Base-by-base conservation (phyloP, 75 land plant species). In the Selaginella tamariscina region DNA sequence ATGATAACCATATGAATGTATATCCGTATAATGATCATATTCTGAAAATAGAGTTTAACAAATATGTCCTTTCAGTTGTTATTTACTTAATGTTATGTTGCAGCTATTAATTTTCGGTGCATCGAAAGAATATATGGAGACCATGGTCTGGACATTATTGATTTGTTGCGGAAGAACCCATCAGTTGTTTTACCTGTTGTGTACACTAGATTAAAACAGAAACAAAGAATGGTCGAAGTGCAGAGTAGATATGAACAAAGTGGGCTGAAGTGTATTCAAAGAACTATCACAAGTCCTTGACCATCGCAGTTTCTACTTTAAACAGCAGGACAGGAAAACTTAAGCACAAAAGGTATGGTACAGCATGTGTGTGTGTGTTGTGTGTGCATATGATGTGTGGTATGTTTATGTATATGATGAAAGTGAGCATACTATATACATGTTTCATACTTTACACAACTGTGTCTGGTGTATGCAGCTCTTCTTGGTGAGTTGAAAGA, bases 241-340 rank as follows among this genome's bases (percentile, higher is more conserved):
- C 70, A 83, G 90, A 59, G 31, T 71, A n/a, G 98, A 93, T 39
- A 89, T 89, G 80, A 93, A 93, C 68, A 93, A 93, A 68, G 86
- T 93, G 98, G 98, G 91, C 96, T 33, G 98, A 93, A 74, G 82
- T 89, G 1, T 86, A 89, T 72, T 66, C 96, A 18, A 89, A 86
- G 74, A 93, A 93, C 69, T 87, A 87, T 74, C 88, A 93, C 71
- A 89, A 93, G 66, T 91, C 96, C 86, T 93, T 72, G 98, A 93
- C 65, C 98, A 93, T 70, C 85, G 96, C 11, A 89, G 98, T 70
- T 93, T 93, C 76, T 84, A 93, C 81, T 93, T 93, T 74, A 86
- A 85, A 77, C 95, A 93, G 56, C 98, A 93, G 65, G 98, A 93
- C 63, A 74, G 82, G 71, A 89, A 89, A 80, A 74, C 57, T 71